Conservation (phyloP, 306 rosid species). For the Vigna mungo region DNA sequence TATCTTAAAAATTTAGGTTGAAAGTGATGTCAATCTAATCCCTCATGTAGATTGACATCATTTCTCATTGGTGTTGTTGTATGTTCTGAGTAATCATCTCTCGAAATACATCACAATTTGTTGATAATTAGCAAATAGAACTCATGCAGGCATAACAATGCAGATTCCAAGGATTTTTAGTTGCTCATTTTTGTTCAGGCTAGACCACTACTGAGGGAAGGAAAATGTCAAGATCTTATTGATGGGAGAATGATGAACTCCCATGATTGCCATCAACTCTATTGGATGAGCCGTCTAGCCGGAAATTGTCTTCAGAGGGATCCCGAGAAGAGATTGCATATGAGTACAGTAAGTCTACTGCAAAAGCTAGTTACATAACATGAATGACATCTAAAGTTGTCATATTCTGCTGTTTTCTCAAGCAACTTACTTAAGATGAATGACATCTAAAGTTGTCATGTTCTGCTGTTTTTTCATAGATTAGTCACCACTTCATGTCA, state of each 20-base stretch:
- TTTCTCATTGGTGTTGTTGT: no score
- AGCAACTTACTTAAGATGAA: neutral
- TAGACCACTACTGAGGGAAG: constrained; percentile 68
- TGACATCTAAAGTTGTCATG: neutral
- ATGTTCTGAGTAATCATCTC: no score
- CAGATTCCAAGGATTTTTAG: neutral
- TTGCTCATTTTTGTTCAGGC: constrained; percentile 55
- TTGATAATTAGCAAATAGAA: neutral
- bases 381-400: neutral
- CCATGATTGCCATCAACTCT: constrained; percentile 72
- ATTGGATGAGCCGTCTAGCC: constrained; percentile 69
- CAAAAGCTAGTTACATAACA: neutral
- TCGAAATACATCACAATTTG: no score
- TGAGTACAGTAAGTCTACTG: constrained; percentile 54
- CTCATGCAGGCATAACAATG: neutral
- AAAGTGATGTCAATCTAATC: no score
- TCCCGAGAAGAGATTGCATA: constrained; percentile 65
- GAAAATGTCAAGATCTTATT: constrained; percentile 66
- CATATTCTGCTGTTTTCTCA: neutral
- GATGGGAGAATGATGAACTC: constrained; percentile 62
- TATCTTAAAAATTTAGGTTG: no score
- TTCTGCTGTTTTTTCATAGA: neutral
- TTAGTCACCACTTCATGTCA: neutral
- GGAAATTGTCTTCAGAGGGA: constrained; percentile 71
- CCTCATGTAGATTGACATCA: no score